Base-by-base conservation (phyloP, 2,329 filamentous ascomycete species). In the Sporothrix globosa region DNA sequence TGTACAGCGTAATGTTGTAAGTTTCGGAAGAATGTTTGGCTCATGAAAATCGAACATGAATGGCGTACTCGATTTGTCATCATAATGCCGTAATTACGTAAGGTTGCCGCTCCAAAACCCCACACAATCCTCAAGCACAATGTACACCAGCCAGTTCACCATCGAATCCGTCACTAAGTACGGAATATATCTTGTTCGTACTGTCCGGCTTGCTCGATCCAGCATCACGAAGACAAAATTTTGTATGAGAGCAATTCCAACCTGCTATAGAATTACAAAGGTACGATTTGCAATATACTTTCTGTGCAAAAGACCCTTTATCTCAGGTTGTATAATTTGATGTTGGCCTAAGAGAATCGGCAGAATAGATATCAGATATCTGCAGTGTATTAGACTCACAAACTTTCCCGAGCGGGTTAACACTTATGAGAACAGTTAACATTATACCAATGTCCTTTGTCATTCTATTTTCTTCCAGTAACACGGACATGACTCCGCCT, bases 51-150 rank as follows among this genome's bases (percentile, higher is more conserved):
- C n/a, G 19, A 52, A 52, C 9, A 19, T n/a, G 50, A 52, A 21
- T 52, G n/a, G 50, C 19, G 50, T 2, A 52, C 27, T 34, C 53
- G 53, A 56, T 56, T 56, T 56, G 53, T 56, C 53, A 56, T 56
- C 53, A 54, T 10, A 56, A 7, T 56, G 24, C 13, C 53, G 53
- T 56, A 19, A 56, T 56, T 56, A 56, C 53, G 27, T 14, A 14
- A 56, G 34, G 13, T 5, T 34, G 24, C 13, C 27, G 30, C 7
- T 24, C 11, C 24, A 56, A 56, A 30, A 56, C 53, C 27, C 53
- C 53, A 54, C 53, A 9, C 24, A 13, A 19, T 34, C 53, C 14
- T 19, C 34, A 24, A 34, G 30, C 24, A 56, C 24, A 30, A 56
- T n/a, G 13, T n/a, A 56, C 53, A 54, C 24, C 52, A 54, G 52